A percentile compares a stretch with the other conserved stretches of the same genome.
Evolutionary conservation across 371 early-diverging fungal genomes (phyloP).

Genomic region (Rhizopus delemar): DNA sequence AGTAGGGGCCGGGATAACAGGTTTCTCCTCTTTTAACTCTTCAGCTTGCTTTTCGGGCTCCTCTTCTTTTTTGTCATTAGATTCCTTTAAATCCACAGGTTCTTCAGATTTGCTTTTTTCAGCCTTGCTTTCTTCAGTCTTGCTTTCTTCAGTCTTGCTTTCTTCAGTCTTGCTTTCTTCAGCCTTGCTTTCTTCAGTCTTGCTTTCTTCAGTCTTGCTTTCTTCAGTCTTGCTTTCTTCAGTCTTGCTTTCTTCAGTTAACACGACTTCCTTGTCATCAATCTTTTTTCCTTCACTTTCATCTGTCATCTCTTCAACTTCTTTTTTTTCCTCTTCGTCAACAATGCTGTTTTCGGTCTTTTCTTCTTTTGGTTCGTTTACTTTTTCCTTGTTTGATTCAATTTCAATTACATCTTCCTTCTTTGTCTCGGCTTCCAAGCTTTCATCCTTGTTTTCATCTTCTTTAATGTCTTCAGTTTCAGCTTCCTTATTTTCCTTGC

Average conservation of each 20-base stretch:
- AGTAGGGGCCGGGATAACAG: no score
- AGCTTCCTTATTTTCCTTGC: no score
- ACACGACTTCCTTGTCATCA: constrained; percentile 14
- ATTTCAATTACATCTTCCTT: constrained; percentile 30
- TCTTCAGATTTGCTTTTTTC: constrained; percentile 13
- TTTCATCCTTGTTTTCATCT: constrained; percentile 28
- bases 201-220: no score
- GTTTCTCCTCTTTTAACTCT: constrained; percentile 4
- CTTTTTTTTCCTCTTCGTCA: constrained; percentile 17
- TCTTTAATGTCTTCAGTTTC: constrained; percentile 1
- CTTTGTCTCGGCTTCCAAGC: constrained; percentile 19
- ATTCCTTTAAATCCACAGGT: constrained; percentile 1
- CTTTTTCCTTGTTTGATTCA: constrained; percentile 36
- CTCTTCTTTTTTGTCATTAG: constrained; percentile 4
- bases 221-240: no score
- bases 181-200: constrained; percentile 7
- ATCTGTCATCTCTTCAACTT: constrained; percentile 19
- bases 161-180: constrained; percentile 13
- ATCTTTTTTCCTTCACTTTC: constrained; percentile 35
- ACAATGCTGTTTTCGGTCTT: constrained; percentile 18
- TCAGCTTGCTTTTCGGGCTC: constrained; percentile 7
- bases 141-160: constrained; percentile 6
- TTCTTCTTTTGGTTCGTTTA: no score
- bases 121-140: background rate
- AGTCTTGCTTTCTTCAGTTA: constrained; percentile 15